Evolutionary conservation across 73 alveolate species (phyloP), one percentile per base, ranked within the genome.

Genomic region (Paramecium octaurelia): DNA sequence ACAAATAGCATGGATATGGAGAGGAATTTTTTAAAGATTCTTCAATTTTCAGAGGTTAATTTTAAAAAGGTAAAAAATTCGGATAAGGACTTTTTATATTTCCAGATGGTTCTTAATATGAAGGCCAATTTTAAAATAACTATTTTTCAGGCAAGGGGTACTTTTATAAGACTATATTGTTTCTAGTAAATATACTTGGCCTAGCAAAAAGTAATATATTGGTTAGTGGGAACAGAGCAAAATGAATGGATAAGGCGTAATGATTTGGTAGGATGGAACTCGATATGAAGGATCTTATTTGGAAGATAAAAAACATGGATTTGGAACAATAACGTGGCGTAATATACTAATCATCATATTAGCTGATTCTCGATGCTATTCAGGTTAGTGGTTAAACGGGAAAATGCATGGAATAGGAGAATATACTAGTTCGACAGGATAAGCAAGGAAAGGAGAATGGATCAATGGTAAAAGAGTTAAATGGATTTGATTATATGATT

Each of bases 21-120:
- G 69, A 20, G 9, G 95, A 92, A 40, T 69, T 5, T 6, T 92
- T 94, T 86, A 40, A 83, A 20, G 94, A 93, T 46, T 86, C 89
- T 11, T 57, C 94, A 36, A 92, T 23, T n/a, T 93, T 92, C 27
- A 85, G 83, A 69, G 97, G 97, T 4, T 68, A 84, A 58, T 93
- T 90, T 75, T 23, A 38, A 4, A 58, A 92, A 1, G 97, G 97
- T 8, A 93, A 92, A 86, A 93, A 92, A 84, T 58, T 48, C 8
- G 97, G 97, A 35, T 40, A 64, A 48, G 97, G 97, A 83, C 57
- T 92, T 7, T 83, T 93, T 86, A 60, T 16, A 59, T 96, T 97
- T 95, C 85, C 76, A 23, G 99, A 96, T 92, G 96, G 96, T 38
- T 88, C 97, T 14, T 46, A 73, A 6, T 96, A 94, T 84, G 92